Conservation (phyloP, 208 protist species). For the Trypanosoma caninum region DNA sequence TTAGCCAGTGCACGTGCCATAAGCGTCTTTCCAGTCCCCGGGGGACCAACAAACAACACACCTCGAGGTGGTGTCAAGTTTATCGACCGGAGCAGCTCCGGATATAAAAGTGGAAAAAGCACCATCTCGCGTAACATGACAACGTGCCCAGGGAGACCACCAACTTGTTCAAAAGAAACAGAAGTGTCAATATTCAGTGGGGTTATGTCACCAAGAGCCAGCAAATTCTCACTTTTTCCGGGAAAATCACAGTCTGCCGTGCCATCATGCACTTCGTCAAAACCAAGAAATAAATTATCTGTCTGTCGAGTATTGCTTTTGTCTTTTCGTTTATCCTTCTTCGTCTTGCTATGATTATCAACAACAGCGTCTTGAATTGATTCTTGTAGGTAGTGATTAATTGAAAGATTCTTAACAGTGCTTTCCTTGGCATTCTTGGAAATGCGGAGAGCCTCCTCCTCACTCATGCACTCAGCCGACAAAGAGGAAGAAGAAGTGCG, state of each 20-base stretch:
- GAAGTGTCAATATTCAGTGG: constrained; percentile 54
- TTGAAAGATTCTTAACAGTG: constrained; percentile 43
- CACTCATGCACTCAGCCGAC: constrained; percentile 25
- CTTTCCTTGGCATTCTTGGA: constrained; percentile 52
- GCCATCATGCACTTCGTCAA: background rate
- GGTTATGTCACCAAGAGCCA: constrained; percentile 55
- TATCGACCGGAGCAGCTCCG: constrained; percentile 50
- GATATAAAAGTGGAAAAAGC: constrained; percentile 77
- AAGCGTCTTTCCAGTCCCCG: constrained; percentile 99
- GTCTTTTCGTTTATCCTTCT: background rate
- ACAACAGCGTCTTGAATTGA: constrained; percentile 15
- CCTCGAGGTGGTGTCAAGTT: constrained; percentile 91
- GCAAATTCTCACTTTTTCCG: background rate
- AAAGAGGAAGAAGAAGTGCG: constrained; percentile 26
- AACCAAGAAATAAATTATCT: constrained; percentile 30
- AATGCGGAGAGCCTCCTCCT: constrained; percentile 29
- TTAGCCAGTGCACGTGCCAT: constrained; percentile 99
- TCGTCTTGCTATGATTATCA: constrained; percentile 24
- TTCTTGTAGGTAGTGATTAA: constrained; percentile 72
- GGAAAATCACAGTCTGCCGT: background rate
- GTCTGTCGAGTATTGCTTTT: constrained; percentile 24
- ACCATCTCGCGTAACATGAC: constrained; percentile 80
- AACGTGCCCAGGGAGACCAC: constrained; percentile 72
- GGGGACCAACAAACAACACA: constrained; percentile 98
- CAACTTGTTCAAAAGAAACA: constrained; percentile 77